phyloP scores from a whole-genome alignment of 2,329 filamentous ascomycete genomes.

The Stylonectria norvegica region DNA sequence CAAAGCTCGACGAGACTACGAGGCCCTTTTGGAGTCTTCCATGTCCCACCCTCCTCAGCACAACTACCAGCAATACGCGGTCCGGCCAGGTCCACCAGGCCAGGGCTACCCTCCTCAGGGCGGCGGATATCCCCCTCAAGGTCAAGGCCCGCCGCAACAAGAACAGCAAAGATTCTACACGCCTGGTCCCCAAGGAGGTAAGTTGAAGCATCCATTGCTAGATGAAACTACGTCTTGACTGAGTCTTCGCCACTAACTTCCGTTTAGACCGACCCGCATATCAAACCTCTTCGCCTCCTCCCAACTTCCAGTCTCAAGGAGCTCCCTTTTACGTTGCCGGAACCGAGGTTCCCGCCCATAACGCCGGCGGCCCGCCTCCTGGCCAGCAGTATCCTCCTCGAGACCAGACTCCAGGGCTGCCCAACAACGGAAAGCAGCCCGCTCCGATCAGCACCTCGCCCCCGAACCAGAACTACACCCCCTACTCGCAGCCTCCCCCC shows the following conservation, averaged over 20 bases:
- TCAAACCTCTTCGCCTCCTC: constrained; percentile 47
- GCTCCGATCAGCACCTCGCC: constrained; percentile 52
- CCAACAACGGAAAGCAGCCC: constrained; percentile 46
- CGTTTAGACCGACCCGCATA: constrained; percentile 44
- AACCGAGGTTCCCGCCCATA: constrained; percentile 47
- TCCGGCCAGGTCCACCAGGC: constrained; percentile 48
- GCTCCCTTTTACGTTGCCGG: constrained; percentile 67
- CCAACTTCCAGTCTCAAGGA: constrained; percentile 51
- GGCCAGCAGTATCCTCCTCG: constrained; percentile 49
- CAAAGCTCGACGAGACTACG: constrained; percentile 95
- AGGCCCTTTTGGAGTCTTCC: constrained; percentile 89
- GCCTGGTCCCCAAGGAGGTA: constrained; percentile 44
- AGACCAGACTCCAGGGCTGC: constrained; percentile 49
- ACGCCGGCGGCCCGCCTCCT: constrained; percentile 18
- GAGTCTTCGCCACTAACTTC: constrained; percentile 13
- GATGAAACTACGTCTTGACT: not conserved
- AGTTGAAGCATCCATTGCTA: not conserved
- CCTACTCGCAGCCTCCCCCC: constrained; percentile 41
- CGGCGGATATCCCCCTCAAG: constrained; percentile 41
- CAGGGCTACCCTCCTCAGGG: constrained; percentile 43
- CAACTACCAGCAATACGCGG: constrained; percentile 66
- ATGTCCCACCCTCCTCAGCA: constrained; percentile 91
- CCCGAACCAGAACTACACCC: constrained; percentile 41
- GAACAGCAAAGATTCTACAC: constrained; percentile 69
- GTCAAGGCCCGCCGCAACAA: constrained; percentile 45